Conservation (phyloP, 1,284 basidiomycete species). For the Rhodotorula sp. region DNA sequence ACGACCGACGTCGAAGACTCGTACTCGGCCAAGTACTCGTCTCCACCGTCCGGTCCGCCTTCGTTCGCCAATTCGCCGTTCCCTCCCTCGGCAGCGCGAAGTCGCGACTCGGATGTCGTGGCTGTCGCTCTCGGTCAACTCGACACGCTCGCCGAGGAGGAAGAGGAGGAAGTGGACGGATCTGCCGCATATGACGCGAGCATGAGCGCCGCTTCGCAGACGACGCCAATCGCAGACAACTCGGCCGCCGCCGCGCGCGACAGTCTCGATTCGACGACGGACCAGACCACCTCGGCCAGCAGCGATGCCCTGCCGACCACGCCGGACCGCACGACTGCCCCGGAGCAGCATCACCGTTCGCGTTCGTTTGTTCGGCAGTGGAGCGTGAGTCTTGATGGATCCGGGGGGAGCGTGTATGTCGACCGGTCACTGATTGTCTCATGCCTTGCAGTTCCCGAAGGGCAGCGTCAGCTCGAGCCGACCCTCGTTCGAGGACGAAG, state of each 20-base stretch:
- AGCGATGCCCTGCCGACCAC: constrained; percentile 35
- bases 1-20: constrained; percentile 40
- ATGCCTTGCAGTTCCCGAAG: constrained; percentile 32
- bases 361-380: constrained; percentile 40
- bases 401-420: too few species aligned
- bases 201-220: not conserved
- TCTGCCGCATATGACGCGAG: not conserved
- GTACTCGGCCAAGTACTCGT: constrained; percentile 28
- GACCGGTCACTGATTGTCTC: too few species aligned
- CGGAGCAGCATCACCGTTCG: constrained; percentile 32
- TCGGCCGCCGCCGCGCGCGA: not conserved
- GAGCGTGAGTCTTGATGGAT: constrained; percentile 27
- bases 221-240: constrained; percentile 5
- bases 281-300: constrained; percentile 17
- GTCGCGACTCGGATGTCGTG: constrained; percentile 25
- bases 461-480: constrained; percentile 34
- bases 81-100: constrained; percentile 11
- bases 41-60: constrained; percentile 34
- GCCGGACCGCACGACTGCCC: constrained; percentile 21
- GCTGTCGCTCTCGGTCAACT: constrained; percentile 36
- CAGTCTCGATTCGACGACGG: constrained; percentile 13
- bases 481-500: constrained; percentile 36
- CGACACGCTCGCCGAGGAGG: constrained; percentile 45
- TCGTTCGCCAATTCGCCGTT: constrained; percentile 19
- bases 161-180: constrained; percentile 43